Conservation (phyloP, 768 basidiomycete genomes). For the Termitomyces sp. region DNA sequence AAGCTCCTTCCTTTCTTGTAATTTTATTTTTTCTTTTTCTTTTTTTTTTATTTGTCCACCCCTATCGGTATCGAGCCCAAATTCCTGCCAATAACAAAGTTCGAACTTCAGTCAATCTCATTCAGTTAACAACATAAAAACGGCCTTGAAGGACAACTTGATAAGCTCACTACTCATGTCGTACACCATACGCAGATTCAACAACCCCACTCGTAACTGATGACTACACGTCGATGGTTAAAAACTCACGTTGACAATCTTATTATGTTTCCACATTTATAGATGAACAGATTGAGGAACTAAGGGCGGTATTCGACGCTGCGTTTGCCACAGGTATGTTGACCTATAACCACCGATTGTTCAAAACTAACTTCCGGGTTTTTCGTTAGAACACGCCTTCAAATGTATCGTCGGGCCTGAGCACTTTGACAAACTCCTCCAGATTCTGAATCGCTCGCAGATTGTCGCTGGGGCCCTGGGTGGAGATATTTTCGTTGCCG, state of each 20-base stretch:
- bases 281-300: slow-evolving; percentile 4
- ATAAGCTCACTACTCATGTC: neutral
- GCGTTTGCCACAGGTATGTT: slow-evolving; percentile 4
- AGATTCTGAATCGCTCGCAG: slow-evolving; percentile 5
- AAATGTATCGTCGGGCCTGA: slow-evolving; percentile 3
- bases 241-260: neutral
- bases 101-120: too few species aligned
- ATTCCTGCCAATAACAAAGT: too few species aligned
- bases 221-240: neutral
- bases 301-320: slow-evolving; percentile 3
- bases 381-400: neutral
- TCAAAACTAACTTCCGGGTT: neutral
- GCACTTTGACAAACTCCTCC: neutral
- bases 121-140: too few species aligned
- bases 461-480: neutral
- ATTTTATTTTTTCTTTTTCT: too few species aligned
- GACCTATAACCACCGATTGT: neutral
- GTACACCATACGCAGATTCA: slow-evolving; percentile 7
- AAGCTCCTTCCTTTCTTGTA: too few species aligned
- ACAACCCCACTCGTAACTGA: neutral
- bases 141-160: neutral
- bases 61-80: too few species aligned
- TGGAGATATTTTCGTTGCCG: slow-evolving; percentile 9
- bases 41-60: too few species aligned
- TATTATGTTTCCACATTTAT: neutral